Conservation (phyloP, 768 basidiomycete genomes). For the Naganishia friedmannii region DNA sequence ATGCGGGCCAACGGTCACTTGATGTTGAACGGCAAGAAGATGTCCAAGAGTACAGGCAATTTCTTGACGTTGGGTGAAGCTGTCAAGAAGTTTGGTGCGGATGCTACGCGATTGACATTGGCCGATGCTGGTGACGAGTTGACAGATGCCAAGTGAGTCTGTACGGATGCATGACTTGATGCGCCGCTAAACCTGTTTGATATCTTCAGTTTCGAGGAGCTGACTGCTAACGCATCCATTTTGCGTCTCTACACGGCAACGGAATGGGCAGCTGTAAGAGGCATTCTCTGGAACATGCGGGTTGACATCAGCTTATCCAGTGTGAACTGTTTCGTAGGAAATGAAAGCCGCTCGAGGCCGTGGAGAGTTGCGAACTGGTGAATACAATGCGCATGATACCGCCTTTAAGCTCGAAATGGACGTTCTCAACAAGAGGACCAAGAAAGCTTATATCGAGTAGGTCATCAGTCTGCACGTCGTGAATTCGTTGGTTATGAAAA, state of each 20-base stretch:
- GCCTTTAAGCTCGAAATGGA: conserved; percentile 91
- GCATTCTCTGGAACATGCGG: background rate
- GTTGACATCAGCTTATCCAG: background rate
- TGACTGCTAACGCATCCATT: conserved; percentile 94
- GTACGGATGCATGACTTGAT: background rate
- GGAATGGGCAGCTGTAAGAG: conserved; percentile 78
- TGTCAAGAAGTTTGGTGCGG: conserved; percentile 92
- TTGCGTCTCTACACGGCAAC: conserved; percentile 84
- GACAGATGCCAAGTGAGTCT: conserved; percentile 78
- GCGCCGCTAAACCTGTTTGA: background rate
- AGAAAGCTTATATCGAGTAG: conserved; percentile 76
- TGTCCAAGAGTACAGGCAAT: conserved; percentile 97
- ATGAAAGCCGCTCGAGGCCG: conserved; percentile 60
- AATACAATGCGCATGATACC: conserved; percentile 68
- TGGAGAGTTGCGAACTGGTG: conserved; percentile 68
- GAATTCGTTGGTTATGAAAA: background rate
- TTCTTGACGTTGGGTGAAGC: conserved; percentile 84
- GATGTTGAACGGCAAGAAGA: conserved; percentile 97
- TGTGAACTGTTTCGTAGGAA: conserved; percentile 58
- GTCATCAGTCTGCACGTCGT: conserved; percentile 45
- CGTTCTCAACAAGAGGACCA: conserved; percentile 75
- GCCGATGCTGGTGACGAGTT: conserved; percentile 97
- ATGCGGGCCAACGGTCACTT: conserved; percentile 95
- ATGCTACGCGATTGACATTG: conserved; percentile 83
- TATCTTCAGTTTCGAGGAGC: conserved; percentile 74